These are phyloP conservation scores for Phytophthora hybrid DNA, from an alignment of 352 stramenopile species.

Conservation along the genomic window DNA sequence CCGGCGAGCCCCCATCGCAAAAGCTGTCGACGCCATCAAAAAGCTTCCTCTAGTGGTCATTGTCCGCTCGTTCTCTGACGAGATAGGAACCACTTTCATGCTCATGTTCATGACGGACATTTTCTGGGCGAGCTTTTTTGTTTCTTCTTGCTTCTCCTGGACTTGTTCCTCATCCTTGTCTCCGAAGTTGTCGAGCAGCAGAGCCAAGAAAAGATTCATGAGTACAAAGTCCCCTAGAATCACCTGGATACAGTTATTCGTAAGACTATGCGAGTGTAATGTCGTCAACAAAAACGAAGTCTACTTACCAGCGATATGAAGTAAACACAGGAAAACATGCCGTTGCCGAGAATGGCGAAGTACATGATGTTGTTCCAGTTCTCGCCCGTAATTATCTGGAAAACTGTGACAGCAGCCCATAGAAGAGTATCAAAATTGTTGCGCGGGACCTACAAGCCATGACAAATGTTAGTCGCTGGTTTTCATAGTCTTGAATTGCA, in stretches of 20 bases:
- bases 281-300: background rate
- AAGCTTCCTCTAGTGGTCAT: conserved; percentile 31
- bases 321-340: conserved; percentile 75
- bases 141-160: conserved; percentile 60
- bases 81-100: conserved; percentile 58
- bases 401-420: conserved; percentile 86
- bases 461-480: background rate
- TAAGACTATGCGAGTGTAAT: background rate
- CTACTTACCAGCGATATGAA: conserved; percentile 81
- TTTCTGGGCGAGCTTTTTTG: conserved; percentile 56
- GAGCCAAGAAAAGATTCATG: conserved; percentile 95
- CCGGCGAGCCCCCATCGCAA: conserved; percentile 19
- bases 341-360: conserved; percentile 87
- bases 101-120: conserved; percentile 67
- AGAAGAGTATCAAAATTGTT: conserved; percentile 93
- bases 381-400: conserved; percentile 95
- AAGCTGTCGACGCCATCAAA: conserved; percentile 15
- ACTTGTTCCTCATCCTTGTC: conserved; percentile 68
- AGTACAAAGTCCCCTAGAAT: conserved; percentile 93
- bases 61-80: conserved; percentile 28
- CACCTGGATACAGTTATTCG: conserved; percentile 46
- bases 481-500: background rate
- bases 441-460: conserved; percentile 57
- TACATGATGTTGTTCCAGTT: conserved; percentile 97
- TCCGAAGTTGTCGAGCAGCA: conserved; percentile 93